phyloP scores from a whole-genome alignment of 495 filamentous ascomycete species.

The Aspergillus biplanus region DNA sequence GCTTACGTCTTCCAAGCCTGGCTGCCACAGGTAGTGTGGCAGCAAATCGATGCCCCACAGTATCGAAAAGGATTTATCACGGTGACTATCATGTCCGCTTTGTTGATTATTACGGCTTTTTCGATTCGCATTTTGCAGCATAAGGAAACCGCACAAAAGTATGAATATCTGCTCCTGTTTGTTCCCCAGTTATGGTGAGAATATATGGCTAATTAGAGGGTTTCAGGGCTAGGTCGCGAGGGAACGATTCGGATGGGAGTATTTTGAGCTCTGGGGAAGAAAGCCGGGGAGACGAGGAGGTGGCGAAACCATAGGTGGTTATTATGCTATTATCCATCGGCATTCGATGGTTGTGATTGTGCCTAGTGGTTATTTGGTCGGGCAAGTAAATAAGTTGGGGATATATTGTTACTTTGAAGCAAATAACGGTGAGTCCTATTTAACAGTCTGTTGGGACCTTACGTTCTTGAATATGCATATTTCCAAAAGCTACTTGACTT shows the following conservation, averaged over 20 bases:
- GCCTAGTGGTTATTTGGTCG: too few relatives aligned
- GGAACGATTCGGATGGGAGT: background rate
- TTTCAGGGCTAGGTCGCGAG: background rate
- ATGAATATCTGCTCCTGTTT: background rate
- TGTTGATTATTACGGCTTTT: constrained; percentile 38
- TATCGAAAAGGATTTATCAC: constrained; percentile 55
- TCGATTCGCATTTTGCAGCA: constrained; percentile 40
- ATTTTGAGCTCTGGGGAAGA: background rate
- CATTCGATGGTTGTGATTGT: too few relatives aligned
- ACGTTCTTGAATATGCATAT: too few relatives aligned
- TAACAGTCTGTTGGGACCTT: too few relatives aligned
- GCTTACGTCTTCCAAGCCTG: constrained; percentile 56
- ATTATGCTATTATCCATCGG: background rate
- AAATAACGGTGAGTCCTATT: too few relatives aligned
- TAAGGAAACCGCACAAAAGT: constrained; percentile 38
- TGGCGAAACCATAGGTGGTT: background rate
- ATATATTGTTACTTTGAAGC: too few relatives aligned
- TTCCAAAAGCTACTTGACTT: too few relatives aligned
- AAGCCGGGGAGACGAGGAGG: background rate
- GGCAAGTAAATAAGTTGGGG: too few relatives aligned
- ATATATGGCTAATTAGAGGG: background rate
- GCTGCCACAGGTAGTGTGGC: constrained; percentile 55
- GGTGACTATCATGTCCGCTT: constrained; percentile 34
- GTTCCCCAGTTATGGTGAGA: background rate
- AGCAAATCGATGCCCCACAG: constrained; percentile 52